These are phyloP conservation scores for Agaricus subrufescens DNA, from an alignment of 768 basidiomycete species.

Conservation along the genomic window DNA sequence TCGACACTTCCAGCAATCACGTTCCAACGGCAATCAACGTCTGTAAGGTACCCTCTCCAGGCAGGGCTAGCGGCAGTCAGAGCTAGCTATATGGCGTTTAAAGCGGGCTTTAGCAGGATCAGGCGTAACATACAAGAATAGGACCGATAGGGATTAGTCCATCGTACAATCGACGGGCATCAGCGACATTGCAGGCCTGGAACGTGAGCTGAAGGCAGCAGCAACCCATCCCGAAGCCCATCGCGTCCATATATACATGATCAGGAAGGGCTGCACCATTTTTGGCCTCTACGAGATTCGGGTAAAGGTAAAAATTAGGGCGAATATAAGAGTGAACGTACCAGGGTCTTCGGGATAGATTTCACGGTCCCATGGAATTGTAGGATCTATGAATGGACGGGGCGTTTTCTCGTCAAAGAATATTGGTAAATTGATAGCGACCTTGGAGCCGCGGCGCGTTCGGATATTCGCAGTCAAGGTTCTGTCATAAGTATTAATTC, in stretches of 20 bases:
- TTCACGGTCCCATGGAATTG: constrained; percentile 85
- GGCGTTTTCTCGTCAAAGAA: constrained; percentile 87
- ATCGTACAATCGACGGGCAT: constrained; percentile 93
- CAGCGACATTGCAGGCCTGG: constrained; percentile 90
- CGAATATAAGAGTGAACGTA: constrained; percentile 25
- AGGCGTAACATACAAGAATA: constrained; percentile 65
- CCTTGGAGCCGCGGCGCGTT: constrained; percentile 84
- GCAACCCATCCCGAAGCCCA: constrained; percentile 99
- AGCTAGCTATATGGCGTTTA: constrained; percentile 58
- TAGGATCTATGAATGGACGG: constrained; percentile 85
- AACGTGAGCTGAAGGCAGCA: constrained; percentile 97
- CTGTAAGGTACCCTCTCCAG: constrained; percentile 91
- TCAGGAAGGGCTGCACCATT: constrained; percentile 82
- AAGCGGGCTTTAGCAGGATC: neutral
- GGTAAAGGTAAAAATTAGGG: neutral
- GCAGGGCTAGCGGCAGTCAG: constrained; percentile 92
- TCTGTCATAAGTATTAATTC: constrained; percentile 35
- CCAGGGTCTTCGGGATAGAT: constrained; percentile 83
- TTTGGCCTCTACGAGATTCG: constrained; percentile 63
- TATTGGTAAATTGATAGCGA: constrained; percentile 91
- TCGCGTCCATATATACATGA: constrained; percentile 97
- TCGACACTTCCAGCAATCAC: constrained; percentile 99
- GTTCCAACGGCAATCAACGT: constrained; percentile 98
- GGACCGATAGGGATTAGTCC: constrained; percentile 94
- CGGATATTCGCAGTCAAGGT: constrained; percentile 98